phyloP scores from a whole-genome alignment of 2,329 filamentous ascomycete species.

The Aspergillus fumigatus region DNA sequence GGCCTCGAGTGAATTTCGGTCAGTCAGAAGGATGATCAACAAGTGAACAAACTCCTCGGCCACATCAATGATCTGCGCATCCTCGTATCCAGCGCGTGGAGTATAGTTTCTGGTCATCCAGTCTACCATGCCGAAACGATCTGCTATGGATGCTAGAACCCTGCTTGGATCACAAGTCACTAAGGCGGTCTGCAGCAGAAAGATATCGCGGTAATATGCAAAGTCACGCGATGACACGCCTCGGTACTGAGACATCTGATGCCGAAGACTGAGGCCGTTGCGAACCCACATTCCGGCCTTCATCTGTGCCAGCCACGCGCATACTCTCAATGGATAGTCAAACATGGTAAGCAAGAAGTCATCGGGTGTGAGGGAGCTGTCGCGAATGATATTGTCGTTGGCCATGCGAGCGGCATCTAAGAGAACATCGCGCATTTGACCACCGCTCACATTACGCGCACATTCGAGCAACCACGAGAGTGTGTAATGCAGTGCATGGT shows the following conservation, averaged over 20 bases:
- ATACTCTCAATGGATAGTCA: conserved; percentile 88
- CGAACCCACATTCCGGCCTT: conserved; percentile 98
- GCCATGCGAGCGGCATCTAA: conserved; percentile 61
- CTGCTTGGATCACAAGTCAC: conserved; percentile 78
- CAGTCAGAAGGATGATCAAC: conserved; percentile 83
- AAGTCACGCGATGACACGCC: conserved; percentile 87
- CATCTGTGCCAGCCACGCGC: conserved; percentile 96
- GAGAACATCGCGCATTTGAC: conserved; percentile 64
- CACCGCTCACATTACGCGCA: conserved; percentile 67
- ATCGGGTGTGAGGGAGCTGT: conserved; percentile 56
- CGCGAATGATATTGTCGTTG: conserved; percentile 52
- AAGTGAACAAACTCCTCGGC: conserved; percentile 95
- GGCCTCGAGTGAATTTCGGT: conserved; percentile 67
- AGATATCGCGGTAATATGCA: conserved; percentile 90
- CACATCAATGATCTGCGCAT: conserved; percentile 82
- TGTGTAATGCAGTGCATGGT: conserved; percentile 93
- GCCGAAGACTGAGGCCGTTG: conserved; percentile 90
- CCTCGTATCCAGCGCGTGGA: conserved; percentile 71
- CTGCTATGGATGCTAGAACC: conserved; percentile 82
- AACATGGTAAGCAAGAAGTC: conserved; percentile 84
- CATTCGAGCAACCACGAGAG: conserved; percentile 94
- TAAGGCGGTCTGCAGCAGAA: conserved; percentile 84
- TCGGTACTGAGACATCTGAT: conserved; percentile 91
- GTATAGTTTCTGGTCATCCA: conserved; percentile 85
- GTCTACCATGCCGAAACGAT: conserved; percentile 80